Evolutionary conservation across 768 basidiomycete genomes (phyloP).

Genomic region (Gautieria morchelliformis): DNA sequence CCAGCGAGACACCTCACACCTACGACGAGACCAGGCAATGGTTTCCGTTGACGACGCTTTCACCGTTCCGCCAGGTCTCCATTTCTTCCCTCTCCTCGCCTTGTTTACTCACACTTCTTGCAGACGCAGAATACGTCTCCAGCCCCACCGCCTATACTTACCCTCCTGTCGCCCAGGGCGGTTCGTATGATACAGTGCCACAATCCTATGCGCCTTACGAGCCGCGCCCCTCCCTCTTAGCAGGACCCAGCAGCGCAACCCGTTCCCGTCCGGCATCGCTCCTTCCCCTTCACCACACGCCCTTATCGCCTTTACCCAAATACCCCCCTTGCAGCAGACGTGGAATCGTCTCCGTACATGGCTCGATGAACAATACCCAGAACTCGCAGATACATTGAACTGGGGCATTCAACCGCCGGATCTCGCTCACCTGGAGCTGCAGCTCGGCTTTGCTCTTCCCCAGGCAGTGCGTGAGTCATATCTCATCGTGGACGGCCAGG

Average conservation of each 20-base stretch:
- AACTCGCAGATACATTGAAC: slow-evolving; percentile 92
- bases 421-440: slow-evolving; percentile 71
- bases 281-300: slow-evolving; percentile 58
- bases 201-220: slow-evolving; percentile 29
- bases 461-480: slow-evolving; percentile 87
- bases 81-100: slow-evolving; percentile 49
- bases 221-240: slow-evolving; percentile 17
- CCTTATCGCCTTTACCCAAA: slow-evolving; percentile 26
- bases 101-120: slow-evolving; percentile 46
- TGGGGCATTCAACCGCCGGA: slow-evolving; percentile 77
- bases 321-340: slow-evolving; percentile 79
- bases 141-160: slow-evolving; percentile 53
- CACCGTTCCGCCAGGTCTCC: slow-evolving; percentile 46
- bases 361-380: slow-evolving; percentile 81
- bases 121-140: slow-evolving; percentile 38
- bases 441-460: slow-evolving; percentile 79
- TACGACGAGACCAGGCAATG: slow-evolving; percentile 50
- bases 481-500: slow-evolving; percentile 83
- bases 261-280: slow-evolving; percentile 42
- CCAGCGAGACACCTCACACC: neutral
- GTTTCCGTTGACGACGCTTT: slow-evolving; percentile 82
- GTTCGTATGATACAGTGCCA: slow-evolving; percentile 52
- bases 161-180: slow-evolving; percentile 51
- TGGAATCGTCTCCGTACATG: slow-evolving; percentile 81
- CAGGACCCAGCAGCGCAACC: slow-evolving; percentile 20